Evolutionary conservation across 192 early-diverging fungal genomes (phyloP).

Genomic region (Coemansia sp.): DNA sequence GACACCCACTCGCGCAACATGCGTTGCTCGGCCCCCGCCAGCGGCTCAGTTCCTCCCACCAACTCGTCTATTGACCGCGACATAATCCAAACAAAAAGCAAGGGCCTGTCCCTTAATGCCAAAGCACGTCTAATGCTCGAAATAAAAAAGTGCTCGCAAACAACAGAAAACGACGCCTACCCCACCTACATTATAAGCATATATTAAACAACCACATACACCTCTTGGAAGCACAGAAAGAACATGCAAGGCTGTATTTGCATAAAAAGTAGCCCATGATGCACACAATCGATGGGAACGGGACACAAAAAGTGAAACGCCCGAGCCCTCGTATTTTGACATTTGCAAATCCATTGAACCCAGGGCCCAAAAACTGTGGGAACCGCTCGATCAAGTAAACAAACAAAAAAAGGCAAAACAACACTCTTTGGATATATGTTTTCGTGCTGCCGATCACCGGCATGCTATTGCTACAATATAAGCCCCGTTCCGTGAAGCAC

Average conservation of each 20-base stretch:
- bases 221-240: background rate
- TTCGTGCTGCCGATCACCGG: background rate
- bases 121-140: no score
- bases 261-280: background rate
- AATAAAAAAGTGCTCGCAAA: background rate
- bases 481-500: background rate
- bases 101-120: no score
- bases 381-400: slow-evolving; percentile 8
- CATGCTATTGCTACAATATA: slow-evolving; percentile 1
- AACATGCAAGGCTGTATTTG: slow-evolving; percentile 7
- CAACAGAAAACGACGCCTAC: background rate
- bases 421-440: background rate
- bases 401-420: slow-evolving; percentile 1
- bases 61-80: slow-evolving; percentile 27
- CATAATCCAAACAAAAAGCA: no score
- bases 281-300: slow-evolving; percentile 7
- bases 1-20: slow-evolving; percentile 49
- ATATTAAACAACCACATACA: background rate
- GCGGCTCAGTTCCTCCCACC: slow-evolving; percentile 17
- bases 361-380: background rate
- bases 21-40: slow-evolving; percentile 43
- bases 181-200: background rate
- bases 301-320: background rate
- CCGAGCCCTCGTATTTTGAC: background rate
- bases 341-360: background rate